phyloP scores from a whole-genome alignment of 495 filamentous ascomycete genomes.

The Xylaria cubensis region DNA sequence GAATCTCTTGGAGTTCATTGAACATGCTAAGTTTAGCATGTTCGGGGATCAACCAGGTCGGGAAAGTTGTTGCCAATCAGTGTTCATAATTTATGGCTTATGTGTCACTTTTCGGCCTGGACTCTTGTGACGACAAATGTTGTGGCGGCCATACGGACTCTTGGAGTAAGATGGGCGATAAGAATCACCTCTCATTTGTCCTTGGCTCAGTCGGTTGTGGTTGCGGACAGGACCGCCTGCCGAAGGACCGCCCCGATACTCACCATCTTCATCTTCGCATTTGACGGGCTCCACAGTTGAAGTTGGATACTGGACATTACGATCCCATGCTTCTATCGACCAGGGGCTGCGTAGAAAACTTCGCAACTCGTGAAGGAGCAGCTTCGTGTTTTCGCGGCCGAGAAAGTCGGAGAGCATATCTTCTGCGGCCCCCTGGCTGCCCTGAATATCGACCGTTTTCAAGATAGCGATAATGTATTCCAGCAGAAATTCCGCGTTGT shows the following conservation, averaged over 20 bases:
- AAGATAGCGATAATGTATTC: constrained; percentile 90
- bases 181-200: constrained; percentile 29
- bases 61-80: not conserved
- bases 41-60: not conserved
- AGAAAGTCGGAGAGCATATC: constrained; percentile 88
- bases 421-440: constrained; percentile 82
- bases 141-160: constrained; percentile 8
- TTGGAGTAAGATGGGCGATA: constrained; percentile 36
- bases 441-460: constrained; percentile 89
- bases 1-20: not conserved
- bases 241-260: not conserved
- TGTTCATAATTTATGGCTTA: not conserved
- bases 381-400: constrained; percentile 73
- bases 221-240: constrained; percentile 10
- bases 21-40: not conserved
- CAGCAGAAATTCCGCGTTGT: constrained; percentile 87
- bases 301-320: constrained; percentile 73
- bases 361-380: constrained; percentile 86
- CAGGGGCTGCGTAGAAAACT: constrained; percentile 85
- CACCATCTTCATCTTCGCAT: constrained; percentile 15
- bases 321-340: constrained; percentile 77
- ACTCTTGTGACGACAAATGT: not conserved
- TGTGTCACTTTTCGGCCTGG: constrained; percentile 10
- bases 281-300: constrained; percentile 23
- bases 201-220: constrained; percentile 15